A percentile compares a stretch with the other conserved stretches of the same genome.
Evolutionary conservation across 768 basidiomycete genomes (phyloP).

Genomic region (Pleurotus giganteus): DNA sequence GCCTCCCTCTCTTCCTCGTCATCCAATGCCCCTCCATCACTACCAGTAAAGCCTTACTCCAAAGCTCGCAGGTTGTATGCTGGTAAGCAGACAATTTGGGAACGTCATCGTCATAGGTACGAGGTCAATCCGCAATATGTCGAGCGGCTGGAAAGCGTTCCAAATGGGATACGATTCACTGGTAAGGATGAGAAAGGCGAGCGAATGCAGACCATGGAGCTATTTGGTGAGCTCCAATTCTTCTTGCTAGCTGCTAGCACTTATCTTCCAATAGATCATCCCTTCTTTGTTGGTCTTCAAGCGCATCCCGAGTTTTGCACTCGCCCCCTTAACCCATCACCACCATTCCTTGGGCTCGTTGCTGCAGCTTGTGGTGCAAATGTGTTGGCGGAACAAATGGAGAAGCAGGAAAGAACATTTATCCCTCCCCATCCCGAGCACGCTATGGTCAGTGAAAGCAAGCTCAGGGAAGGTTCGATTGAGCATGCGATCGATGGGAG

Average conservation of each 20-base stretch:
- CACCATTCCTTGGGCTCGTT: conserved; percentile 94
- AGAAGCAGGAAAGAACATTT: conserved; percentile 58
- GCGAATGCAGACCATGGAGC: conserved; percentile 95
- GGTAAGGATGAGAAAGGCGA: conserved; percentile 96
- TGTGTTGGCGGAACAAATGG: conserved; percentile 71
- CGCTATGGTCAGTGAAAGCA: conserved; percentile 65
- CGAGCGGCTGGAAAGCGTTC: conserved; percentile 48
- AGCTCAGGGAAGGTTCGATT: conserved; percentile 4
- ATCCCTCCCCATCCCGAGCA: conserved; percentile 74
- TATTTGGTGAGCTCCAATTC: conserved; percentile 59
- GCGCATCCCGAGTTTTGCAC: conserved; percentile 99
- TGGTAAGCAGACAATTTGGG: conserved; percentile 82
- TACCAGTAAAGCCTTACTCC: conserved; percentile 45
- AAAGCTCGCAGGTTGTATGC: conserved; percentile 81
- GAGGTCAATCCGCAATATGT: conserved; percentile 94
- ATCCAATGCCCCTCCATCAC: neutral
- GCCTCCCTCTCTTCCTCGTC: neutral
- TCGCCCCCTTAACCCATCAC: conserved; percentile 94
- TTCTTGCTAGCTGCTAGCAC: neutral
- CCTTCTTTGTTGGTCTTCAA: conserved; percentile 91
- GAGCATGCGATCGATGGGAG: conserved; percentile 5
- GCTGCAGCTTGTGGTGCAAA: conserved; percentile 61
- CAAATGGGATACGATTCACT: conserved; percentile 59
- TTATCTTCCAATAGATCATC: conserved; percentile 63
- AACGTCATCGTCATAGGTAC: conserved; percentile 92